Base-by-base conservation (phyloP, 148 eudicot genomes). In the Persicaria maculosa region DNA sequence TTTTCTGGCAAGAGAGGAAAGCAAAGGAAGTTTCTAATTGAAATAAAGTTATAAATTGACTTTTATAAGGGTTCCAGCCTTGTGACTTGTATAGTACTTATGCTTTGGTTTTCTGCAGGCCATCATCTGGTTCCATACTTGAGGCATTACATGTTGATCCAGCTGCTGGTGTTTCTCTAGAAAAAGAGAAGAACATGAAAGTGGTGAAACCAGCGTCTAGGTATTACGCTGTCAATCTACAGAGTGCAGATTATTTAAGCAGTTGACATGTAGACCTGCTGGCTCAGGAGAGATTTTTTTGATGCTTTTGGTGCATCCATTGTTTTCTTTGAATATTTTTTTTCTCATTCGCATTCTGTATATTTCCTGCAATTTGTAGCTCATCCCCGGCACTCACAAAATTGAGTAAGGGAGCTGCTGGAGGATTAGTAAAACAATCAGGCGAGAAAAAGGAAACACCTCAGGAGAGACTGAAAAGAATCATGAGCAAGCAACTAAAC, bases 111-210 rank as follows among this genome's bases (percentile, higher is more conserved):
- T 85, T 74, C 68, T 92, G 91, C 99, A 95, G 99, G 92, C 89
- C 90, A 48, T 73, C 86, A 31, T 78, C 99, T 65, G 94, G 87
- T 83, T 85, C 74, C 50, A 95, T 95, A 62, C 97, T 95, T 68
- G 99, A 95, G 91, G 99, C 99, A 11, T 77, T 95, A 72, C 96
- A 95, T 84, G 83, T 88, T 65, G 99, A 95, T 83, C 97, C 99
- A 77, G 99, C 99, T 76, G 90, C 99, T 74, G 93, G 93, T 80
- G 91, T 91, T 73, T 85, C 97, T 55, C 79, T 83, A 83, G 99
- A 92, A 4, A 87, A 86, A 81, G 97, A 92, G 74, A 92, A 86
- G 84, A 90, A 80, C 75, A 31, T 79, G 11, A 92, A 89, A 80
- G 80, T 82, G 81, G 55, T 70, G 73, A 91, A 91, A 74, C 79